Evolutionary conservation across 306 rosid species (phyloP).

Genomic region (Malus fusca): DNA sequence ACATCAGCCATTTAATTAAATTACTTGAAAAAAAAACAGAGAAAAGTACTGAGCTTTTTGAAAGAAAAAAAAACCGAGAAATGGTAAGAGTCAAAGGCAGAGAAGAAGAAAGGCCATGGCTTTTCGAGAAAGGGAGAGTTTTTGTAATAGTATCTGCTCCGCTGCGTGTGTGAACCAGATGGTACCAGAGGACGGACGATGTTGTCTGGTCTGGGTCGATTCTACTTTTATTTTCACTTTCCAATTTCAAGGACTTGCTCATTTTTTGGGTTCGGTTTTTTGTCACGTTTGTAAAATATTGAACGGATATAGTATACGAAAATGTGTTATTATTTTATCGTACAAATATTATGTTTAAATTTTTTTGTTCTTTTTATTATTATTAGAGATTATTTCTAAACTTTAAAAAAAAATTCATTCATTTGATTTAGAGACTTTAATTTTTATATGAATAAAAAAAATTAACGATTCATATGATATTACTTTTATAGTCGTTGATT

Average conservation of each 20-base stretch:
- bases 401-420: no score
- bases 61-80: background rate
- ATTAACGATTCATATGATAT: no score
- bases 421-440: no score
- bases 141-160: background rate
- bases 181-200: background rate
- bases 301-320: no score
- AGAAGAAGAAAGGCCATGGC: constrained; percentile 4
- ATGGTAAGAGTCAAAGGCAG: background rate
- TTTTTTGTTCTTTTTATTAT: no score
- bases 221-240: background rate
- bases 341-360: no score
- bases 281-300: no score
- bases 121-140: background rate
- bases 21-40: background rate
- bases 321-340: no score
- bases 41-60: background rate
- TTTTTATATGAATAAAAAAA: no score
- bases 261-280: no score
- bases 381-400: no score
- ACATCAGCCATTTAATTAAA: constrained; percentile 61
- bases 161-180: background rate
- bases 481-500: no score
- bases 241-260: background rate
- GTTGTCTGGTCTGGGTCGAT: background rate